Conservation (phyloP, 768 basidiomycete species). For the Kwoniella bestiolae region DNA sequence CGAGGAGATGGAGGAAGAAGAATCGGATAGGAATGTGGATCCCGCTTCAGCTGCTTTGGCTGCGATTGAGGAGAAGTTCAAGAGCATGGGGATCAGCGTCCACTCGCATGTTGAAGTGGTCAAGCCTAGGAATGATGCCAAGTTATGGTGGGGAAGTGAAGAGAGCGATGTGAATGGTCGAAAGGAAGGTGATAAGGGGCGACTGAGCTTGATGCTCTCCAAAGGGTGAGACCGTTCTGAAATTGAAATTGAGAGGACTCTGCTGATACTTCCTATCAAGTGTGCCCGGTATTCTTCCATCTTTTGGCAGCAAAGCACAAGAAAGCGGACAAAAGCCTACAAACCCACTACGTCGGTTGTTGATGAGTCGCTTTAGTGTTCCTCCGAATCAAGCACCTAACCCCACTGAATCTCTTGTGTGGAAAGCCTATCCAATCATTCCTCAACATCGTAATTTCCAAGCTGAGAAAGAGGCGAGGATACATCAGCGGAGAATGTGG, state of each 20-base stretch:
- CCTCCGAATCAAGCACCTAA: background rate
- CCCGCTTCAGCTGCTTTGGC: slow-evolving; percentile 21
- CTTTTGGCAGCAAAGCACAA: slow-evolving; percentile 19
- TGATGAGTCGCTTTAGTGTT: slow-evolving; percentile 13
- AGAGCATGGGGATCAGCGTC: slow-evolving; percentile 25
- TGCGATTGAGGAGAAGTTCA: slow-evolving; percentile 28
- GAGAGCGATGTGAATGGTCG: slow-evolving; percentile 35
- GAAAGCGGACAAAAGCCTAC: slow-evolving; percentile 3
- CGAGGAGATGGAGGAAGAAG: slow-evolving; percentile 5
- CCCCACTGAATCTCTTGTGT: slow-evolving; percentile 10
- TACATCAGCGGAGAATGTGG: slow-evolving; percentile 25
- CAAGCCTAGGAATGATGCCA: slow-evolving; percentile 22
- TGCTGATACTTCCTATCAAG: background rate
- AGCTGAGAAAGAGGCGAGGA: slow-evolving; percentile 32
- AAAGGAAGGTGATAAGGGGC: slow-evolving; percentile 20
- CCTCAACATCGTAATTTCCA: slow-evolving; percentile 16
- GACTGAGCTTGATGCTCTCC: slow-evolving; percentile 20
- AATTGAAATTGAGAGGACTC: too few species aligned
- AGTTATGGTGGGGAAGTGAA: slow-evolving; percentile 38
- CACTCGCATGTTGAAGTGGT: slow-evolving; percentile 26
- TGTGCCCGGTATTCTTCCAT: slow-evolving; percentile 17
- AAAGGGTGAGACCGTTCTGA: slow-evolving; percentile 23
- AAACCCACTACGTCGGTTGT: slow-evolving; percentile 23
- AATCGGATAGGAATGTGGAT: slow-evolving; percentile 1
- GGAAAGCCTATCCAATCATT: slow-evolving; percentile 28